Base-by-base conservation (phyloP, 768 basidiomycete genomes). In the Gloeophyllum trabeum region DNA sequence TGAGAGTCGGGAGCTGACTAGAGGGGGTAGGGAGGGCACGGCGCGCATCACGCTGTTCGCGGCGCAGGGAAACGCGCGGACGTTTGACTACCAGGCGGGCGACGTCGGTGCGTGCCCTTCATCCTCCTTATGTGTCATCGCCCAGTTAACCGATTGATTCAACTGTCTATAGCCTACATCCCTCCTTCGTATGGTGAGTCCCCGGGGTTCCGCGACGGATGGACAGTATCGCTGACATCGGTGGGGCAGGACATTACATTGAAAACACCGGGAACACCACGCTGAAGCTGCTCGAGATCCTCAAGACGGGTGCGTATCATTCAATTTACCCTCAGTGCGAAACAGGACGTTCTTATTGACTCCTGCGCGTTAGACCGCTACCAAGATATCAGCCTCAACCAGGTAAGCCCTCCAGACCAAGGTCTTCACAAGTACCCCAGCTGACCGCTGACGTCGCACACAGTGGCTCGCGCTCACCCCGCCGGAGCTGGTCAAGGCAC, bases 401-500 rank as follows among this genome's bases (percentile, higher is more conserved):
- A 57, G 49, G 53, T 51, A 30, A 20, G 51, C 28, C 19, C 26
- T 4, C 39, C 23, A 16, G n/a, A 20, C 28, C 28, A 7, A 4
- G 18, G 35, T 16, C 16, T 32, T 6, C 20, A 43, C 13, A 14
- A 13, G 13, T 13, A 23, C 37, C 16, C 18, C 14, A 20, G 21
- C 4, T 13, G 13, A 14, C 4, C 14, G 13, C 37, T 39, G n/a
- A 23, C 23, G 1, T 4, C 4, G 2, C 6, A 3, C 20, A 5
- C 70, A 79, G 51, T 79, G 78, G 77, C 61, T 80, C n/a, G 75
- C 78, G 0, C 54, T 79, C 25, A 75, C 71, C 0, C 77, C 77
- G 4, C 71, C 68, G 2, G 63, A 62, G 20, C 63, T 81, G 7
- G 76, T 81, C 24, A 75, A 76, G 52, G 75, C 73, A 0, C 74